Evolutionary conservation across 805 yeast species (phyloP).

Genomic region (Pichia rugopelliculosa): DNA sequence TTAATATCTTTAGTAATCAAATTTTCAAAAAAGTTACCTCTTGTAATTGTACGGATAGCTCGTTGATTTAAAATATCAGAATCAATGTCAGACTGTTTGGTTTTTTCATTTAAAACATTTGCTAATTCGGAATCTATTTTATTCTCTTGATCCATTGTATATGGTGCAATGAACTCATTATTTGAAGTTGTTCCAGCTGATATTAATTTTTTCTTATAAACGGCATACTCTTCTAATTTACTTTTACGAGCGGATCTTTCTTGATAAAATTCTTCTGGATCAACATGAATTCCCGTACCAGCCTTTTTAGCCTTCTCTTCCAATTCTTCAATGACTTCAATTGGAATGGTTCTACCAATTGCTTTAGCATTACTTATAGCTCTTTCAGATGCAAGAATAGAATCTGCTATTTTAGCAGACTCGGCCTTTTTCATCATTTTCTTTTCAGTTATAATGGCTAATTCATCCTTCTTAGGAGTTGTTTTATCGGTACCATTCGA

Average conservation of each 20-base stretch:
- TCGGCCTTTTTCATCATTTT: slow-evolving; percentile 36
- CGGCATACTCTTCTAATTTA: slow-evolving; percentile 49
- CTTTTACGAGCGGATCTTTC: slow-evolving; percentile 41
- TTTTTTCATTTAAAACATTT: slow-evolving; percentile 42
- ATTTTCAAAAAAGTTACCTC: slow-evolving; percentile 57
- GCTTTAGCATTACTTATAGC: slow-evolving; percentile 52
- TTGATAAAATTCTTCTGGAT: slow-evolving; percentile 42
- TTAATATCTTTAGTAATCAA: slow-evolving; percentile 14
- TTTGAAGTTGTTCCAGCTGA: slow-evolving; percentile 36
- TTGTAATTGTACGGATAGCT: slow-evolving; percentile 60
- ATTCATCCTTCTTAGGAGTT: slow-evolving; percentile 17
- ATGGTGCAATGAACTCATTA: slow-evolving; percentile 41
- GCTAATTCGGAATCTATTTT: slow-evolving; percentile 56
- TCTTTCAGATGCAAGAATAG: slow-evolving; percentile 49
- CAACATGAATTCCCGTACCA: slow-evolving; percentile 37
- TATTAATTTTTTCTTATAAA: slow-evolving; percentile 51
- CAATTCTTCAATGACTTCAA: slow-evolving; percentile 24
- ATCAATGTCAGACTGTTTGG: slow-evolving; percentile 49
- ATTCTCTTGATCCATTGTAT: slow-evolving; percentile 62
- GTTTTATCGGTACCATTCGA: slow-evolving; percentile 6
- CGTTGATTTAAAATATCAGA: slow-evolving; percentile 46
- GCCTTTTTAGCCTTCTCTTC: slow-evolving; percentile 27
- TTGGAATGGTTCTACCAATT: slow-evolving; percentile 29
- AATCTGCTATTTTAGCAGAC: slow-evolving; percentile 46
- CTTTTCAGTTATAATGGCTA: slow-evolving; percentile 18